Evolutionary conservation across 2,329 filamentous ascomycete genomes (phyloP).

Genomic region (Monilinia fructicola): DNA sequence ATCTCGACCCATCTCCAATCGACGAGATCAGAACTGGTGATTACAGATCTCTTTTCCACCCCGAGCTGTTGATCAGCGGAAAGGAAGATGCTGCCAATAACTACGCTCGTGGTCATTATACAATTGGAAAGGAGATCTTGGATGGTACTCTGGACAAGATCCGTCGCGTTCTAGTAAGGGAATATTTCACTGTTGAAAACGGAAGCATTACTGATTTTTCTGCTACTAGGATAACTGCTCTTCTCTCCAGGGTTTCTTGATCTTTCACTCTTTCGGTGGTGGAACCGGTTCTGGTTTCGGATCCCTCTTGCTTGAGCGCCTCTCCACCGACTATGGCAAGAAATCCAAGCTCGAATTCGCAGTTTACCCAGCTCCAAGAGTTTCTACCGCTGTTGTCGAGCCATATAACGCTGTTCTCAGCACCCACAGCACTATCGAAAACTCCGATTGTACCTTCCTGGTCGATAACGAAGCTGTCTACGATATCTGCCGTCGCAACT

Average conservation of each 20-base stretch:
- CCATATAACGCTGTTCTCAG: constrained; percentile 65
- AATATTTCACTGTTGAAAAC: background rate
- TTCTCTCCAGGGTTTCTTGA: constrained; percentile 64
- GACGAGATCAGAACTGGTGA: constrained; percentile 65
- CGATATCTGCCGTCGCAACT: constrained; percentile 63
- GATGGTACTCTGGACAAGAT: constrained; percentile 64
- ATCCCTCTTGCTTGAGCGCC: constrained; percentile 62
- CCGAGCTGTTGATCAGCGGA: constrained; percentile 64
- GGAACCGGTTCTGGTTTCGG: constrained; percentile 68
- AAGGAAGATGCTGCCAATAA: constrained; percentile 71
- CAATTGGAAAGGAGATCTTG: constrained; percentile 65
- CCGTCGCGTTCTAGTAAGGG: constrained; percentile 59
- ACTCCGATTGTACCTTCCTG: constrained; percentile 67
- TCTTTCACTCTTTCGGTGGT: constrained; percentile 69
- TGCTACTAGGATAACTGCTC: constrained; percentile 58
- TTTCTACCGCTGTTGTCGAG: constrained; percentile 66
- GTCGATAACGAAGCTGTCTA: constrained; percentile 70
- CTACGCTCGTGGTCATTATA: constrained; percentile 69
- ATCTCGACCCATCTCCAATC: constrained; percentile 65
- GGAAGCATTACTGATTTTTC: constrained; percentile 21
- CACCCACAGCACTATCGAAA: constrained; percentile 61
- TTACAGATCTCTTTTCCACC: constrained; percentile 65
- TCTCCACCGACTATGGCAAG: constrained; percentile 65
- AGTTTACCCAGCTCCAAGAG: constrained; percentile 63
- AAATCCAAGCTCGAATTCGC: constrained; percentile 68